phyloP scores from a whole-genome alignment of 164 flowering plant species.

The Santalum album region DNA sequence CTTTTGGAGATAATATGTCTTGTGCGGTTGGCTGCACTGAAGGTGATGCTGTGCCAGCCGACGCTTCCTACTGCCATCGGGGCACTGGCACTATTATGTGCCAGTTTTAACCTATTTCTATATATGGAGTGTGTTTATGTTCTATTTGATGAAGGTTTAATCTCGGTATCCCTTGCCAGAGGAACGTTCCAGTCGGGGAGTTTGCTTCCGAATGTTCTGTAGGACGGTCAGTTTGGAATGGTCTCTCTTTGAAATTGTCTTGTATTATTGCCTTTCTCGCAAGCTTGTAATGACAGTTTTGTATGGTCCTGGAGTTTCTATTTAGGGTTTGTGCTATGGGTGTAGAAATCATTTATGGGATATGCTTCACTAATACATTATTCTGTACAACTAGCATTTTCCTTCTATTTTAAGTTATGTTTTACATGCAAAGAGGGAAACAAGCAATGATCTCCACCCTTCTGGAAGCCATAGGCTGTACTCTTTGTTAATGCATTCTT shows the following conservation, averaged over 20 bases:
- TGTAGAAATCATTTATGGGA: too few species aligned
- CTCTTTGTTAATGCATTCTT: neutral
- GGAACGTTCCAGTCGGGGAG: conserved; percentile 8
- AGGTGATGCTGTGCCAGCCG: conserved; percentile 21
- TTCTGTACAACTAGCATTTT: too few species aligned
- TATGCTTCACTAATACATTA: too few species aligned
- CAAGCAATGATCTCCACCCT: neutral
- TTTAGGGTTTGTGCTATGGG: too few species aligned
- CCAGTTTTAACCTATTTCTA: conserved; percentile 39
- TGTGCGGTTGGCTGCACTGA: conserved; percentile 18
- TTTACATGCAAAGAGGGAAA: conserved; percentile 7
- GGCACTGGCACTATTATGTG: conserved; percentile 36
- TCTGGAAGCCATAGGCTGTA: conserved; percentile 1
- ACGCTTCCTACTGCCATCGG: conserved; percentile 31
- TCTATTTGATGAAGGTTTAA: conserved; percentile 14
- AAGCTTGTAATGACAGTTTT: conserved; percentile 19
- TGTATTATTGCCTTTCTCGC: conserved; percentile 6
- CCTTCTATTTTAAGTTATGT: conserved; percentile 6
- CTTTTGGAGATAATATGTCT: conserved; percentile 13
- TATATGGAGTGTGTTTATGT: conserved; percentile 22
- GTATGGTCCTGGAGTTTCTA: conserved; percentile 5
- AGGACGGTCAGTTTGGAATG: conserved; percentile 14
- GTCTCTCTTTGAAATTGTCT: conserved; percentile 3
- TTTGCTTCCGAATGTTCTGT: conserved; percentile 14
- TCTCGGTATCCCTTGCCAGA: conserved; percentile 14